A percentile compares a stretch with the other conserved stretches of the same genome.
These are phyloP conservation scores for Globisporangium megalacanthum DNA, from an alignment of 352 stramenopile genomes.

Conservation along the genomic window DNA sequence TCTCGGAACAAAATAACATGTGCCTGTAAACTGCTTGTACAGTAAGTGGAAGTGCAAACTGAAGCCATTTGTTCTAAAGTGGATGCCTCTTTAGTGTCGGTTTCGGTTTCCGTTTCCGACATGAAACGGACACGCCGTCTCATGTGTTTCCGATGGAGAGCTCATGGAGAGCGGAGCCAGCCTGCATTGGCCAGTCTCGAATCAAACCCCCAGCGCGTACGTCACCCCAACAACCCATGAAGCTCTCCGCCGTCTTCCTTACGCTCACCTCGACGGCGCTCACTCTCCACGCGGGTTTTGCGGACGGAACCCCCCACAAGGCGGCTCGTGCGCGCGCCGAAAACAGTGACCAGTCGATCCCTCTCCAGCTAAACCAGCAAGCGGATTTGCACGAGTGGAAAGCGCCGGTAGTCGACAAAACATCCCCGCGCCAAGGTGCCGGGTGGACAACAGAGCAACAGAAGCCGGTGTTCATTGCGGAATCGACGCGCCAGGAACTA, in stretches of 20 bases:
- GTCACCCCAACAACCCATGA: background rate
- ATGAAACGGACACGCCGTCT: too few relatives aligned
- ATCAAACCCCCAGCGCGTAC: background rate
- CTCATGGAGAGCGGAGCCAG: too few relatives aligned
- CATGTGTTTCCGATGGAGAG: too few relatives aligned
- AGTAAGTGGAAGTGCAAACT: too few relatives aligned
- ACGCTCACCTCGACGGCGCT: background rate
- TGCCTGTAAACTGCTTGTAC: too few relatives aligned
- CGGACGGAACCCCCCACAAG: too few relatives aligned
- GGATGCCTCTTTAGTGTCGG: too few relatives aligned
- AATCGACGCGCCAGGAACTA: background rate
- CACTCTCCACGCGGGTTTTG: background rate
- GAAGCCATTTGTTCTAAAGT: too few relatives aligned
- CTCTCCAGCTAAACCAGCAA: background rate
- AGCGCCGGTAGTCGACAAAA: conserved; percentile 9
- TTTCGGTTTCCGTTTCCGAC: too few relatives aligned
- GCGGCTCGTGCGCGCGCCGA: background rate
- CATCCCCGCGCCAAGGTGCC: background rate
- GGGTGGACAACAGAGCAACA: background rate
- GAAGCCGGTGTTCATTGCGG: background rate
- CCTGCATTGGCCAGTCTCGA: background rate
- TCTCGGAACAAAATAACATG: background rate
- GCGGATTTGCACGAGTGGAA: background rate
- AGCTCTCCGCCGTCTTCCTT: background rate
- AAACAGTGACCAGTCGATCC: background rate